Conservation (phyloP, 345 rosid species). For the Zanthoxylum bungeanum region DNA sequence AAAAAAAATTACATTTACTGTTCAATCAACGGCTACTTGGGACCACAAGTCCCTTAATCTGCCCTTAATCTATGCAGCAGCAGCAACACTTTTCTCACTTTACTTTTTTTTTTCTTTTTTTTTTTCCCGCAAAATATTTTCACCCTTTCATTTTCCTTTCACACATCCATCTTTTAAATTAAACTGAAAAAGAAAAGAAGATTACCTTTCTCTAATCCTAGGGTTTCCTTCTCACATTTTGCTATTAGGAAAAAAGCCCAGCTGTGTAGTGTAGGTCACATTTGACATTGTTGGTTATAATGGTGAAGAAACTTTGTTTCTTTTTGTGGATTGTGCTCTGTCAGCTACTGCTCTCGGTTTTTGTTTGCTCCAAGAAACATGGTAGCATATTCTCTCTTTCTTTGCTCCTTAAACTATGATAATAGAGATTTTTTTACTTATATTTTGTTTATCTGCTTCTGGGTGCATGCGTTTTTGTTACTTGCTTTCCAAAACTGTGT, state of each 20-base stretch:
- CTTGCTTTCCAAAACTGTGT: background rate
- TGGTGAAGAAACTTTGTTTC: constrained; percentile 23
- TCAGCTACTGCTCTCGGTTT: constrained; percentile 36
- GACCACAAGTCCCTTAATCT: constrained; percentile 30
- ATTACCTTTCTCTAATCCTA: constrained; percentile 8
- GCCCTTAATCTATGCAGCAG: constrained; percentile 26
- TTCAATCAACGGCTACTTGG: constrained; percentile 31
- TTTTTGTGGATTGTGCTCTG: constrained; percentile 28
- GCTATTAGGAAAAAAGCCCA: background rate
- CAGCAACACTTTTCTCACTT: constrained; percentile 18
- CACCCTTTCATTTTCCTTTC: background rate
- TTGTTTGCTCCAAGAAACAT: constrained; percentile 49
- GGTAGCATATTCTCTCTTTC: constrained; percentile 33
- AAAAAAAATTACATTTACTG: background rate
- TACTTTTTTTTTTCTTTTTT: background rate
- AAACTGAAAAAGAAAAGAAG: background rate
- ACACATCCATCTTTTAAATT: constrained; percentile 4
- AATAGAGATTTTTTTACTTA: background rate
- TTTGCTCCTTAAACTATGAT: background rate
- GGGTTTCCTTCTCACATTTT: constrained; percentile 13
- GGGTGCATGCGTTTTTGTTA: background rate
- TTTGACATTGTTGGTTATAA: background rate
- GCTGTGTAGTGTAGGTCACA: too few relatives aligned
- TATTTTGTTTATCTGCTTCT: background rate
- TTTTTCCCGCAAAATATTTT: constrained; percentile 3